Conservation (phyloP, 2,329 filamentous ascomycete species). For the Ustulina deusta region DNA sequence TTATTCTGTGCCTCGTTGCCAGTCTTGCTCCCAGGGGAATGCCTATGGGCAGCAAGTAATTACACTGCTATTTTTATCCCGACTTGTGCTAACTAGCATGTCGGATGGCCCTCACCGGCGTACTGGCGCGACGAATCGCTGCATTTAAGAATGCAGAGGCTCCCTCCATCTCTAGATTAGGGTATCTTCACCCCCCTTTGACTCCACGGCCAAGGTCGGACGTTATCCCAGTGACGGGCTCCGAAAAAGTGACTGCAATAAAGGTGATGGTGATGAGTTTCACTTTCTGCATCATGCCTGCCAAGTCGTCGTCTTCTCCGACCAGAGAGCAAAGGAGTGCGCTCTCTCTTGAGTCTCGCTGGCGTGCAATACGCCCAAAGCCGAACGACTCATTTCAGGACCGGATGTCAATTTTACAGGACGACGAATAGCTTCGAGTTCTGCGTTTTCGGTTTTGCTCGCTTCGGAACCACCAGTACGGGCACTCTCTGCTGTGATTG, state of each 20-base stretch:
- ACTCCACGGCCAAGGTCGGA: conserved; percentile 10
- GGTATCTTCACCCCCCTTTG: conserved; percentile 16
- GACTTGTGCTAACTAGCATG: conserved; percentile 12
- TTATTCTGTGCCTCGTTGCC: conserved; percentile 7
- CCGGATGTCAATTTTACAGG: conserved; percentile 37
- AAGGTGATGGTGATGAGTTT: conserved; percentile 35
- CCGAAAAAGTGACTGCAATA: conserved; percentile 28
- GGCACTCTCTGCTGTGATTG: conserved; percentile 47
- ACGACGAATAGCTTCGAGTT: conserved; percentile 44
- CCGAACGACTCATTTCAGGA: conserved; percentile 45
- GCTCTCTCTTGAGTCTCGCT: conserved; percentile 34
- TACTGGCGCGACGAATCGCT: conserved; percentile 10
- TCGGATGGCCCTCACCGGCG: conserved; percentile 4
- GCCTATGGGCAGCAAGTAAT: conserved; percentile 13
- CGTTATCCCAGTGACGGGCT: conserved; percentile 27
- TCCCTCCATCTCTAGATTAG: conserved; percentile 15
- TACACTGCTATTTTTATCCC: conserved; percentile 39
- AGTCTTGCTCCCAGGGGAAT: conserved; percentile 10
- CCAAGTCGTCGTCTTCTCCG: conserved; percentile 37
- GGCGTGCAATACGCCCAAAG: conserved; percentile 48
- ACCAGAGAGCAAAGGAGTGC: conserved; percentile 28
- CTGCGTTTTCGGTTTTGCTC: conserved; percentile 39
- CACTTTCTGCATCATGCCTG: conserved; percentile 37
- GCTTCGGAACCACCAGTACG: conserved; percentile 39
- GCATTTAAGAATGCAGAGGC: conserved; percentile 29